Evolutionary conservation across 2,329 filamentous ascomycete species (phyloP), one percentile per base, ranked within the genome.

Genomic region (Colletotrichum sp.): DNA sequence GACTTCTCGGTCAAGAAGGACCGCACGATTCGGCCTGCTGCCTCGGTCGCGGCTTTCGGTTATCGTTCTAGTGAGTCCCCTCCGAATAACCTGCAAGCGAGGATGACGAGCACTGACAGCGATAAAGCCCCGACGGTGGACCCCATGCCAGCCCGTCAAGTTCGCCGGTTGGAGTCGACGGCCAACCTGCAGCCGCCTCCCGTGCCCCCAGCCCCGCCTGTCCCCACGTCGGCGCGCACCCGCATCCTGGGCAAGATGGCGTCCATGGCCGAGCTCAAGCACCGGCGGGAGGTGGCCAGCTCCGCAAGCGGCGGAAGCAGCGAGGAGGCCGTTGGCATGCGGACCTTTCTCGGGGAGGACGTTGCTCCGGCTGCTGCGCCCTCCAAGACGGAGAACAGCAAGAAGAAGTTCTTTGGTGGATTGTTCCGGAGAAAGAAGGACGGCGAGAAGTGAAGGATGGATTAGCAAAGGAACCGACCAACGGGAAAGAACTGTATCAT

Each of bases 261-360:
- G 32, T 76, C 70, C 10, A 69, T 76, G 74, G 48, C 57, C 59
- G 74, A 76, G 59, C 70, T 76, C 44, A 76, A 69, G 59, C 59
- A 66, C n/a, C 52, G 65, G 32, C 59, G 59, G n/a, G 71, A 69
- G 24, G 34, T 34, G 22, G 36, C 15, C 18, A 65, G 64, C 34
- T 28, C 67, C 36, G 44, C 57, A 24, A 44, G 67, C 30, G 44
- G 44, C 52, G 36, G 65, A 9, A 68, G 63, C 5, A 57, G 44
- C 13, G 71, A 66, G 18, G 74, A 68, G 18, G 64, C 71, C 8
- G 66, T 76, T 4, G 74, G 65, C 4, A 32, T 76, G 74, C 55
- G 44, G n/a, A 74, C 74, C 15, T 76, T 76, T 8, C 74, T 76
- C 10, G 48, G 59, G 1, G 74, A 76, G 44, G 59, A 73, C 18